These are phyloP conservation scores for Capsaspora owczarzaki DNA, from an alignment of 78 protist genomes.

Conservation along the genomic window DNA sequence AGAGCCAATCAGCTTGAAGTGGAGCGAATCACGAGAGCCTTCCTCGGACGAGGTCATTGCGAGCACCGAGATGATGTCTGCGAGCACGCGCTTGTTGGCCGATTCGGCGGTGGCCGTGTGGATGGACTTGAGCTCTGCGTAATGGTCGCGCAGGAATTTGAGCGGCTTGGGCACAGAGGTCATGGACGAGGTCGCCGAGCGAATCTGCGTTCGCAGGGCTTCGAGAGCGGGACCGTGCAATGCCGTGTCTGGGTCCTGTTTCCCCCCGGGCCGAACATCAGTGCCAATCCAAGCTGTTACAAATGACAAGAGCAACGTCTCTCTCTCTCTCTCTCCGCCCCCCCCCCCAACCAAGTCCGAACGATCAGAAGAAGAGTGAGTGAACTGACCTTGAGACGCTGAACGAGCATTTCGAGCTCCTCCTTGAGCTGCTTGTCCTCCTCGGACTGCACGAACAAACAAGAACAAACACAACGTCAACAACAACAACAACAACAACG, in stretches of 20 bases:
- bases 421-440: conserved; percentile 63
- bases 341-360: too few relatives aligned
- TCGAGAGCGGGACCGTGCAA: conserved; percentile 37
- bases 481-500: not conserved
- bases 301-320: too few relatives aligned
- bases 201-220: conserved; percentile 54
- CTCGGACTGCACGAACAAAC: conserved; percentile 27
- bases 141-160: conserved; percentile 89
- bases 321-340: too few relatives aligned
- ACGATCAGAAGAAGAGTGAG: too few relatives aligned
- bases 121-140: conserved; percentile 28
- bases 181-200: conserved; percentile 80
- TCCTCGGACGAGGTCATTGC: conserved; percentile 77
- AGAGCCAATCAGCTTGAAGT: conserved; percentile 66
- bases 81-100: conserved; percentile 35
- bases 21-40: conserved; percentile 49
- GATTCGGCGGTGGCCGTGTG: conserved; percentile 10
- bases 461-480: not conserved
- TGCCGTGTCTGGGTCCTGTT: conserved; percentile 33
- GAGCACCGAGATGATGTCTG: conserved; percentile 85
- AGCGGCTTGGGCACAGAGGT: conserved; percentile 97
- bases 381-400: conserved; percentile 16
- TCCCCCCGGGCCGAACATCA: too few relatives aligned
- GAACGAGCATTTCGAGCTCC: conserved; percentile 56
- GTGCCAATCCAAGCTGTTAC: too few relatives aligned